Evolutionary conservation across 2,329 filamentous ascomycete species (phyloP).

Genomic region (Lachnellula subtilissima): DNA sequence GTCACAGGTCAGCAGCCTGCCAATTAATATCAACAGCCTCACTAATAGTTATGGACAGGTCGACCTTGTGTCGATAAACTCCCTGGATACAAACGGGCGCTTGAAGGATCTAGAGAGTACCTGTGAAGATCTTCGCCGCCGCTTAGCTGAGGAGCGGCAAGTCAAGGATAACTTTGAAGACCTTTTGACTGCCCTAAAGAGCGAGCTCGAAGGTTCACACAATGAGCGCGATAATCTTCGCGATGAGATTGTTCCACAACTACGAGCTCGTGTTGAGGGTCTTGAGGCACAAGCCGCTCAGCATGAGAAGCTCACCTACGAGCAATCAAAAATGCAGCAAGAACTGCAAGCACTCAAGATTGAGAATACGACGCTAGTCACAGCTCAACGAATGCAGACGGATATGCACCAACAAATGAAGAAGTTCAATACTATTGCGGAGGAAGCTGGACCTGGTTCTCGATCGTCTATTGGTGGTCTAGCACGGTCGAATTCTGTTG

Average conservation of each 20-base stretch:
- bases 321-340: constrained; percentile 80
- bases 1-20: constrained; percentile 47
- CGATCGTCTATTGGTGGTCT: constrained; percentile 40
- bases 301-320: constrained; percentile 69
- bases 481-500: constrained; percentile 63
- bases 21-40: not conserved
- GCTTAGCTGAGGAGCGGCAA: constrained; percentile 77
- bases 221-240: constrained; percentile 90
- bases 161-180: constrained; percentile 94
- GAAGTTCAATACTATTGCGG: constrained; percentile 56
- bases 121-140: constrained; percentile 77
- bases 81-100: constrained; percentile 52
- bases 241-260: constrained; percentile 78
- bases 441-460: constrained; percentile 42
- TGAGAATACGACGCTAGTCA: constrained; percentile 53
- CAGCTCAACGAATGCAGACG: constrained; percentile 43
- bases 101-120: constrained; percentile 74
- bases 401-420: constrained; percentile 40
- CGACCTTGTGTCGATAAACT: constrained; percentile 48
- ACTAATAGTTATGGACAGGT: constrained; percentile 23
- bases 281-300: constrained; percentile 71
- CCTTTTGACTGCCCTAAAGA: constrained; percentile 74
- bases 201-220: constrained; percentile 73
- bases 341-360: constrained; percentile 68
- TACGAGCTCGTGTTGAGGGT: constrained; percentile 71